Evolutionary conservation across 352 stramenopile genomes (phyloP).

Genomic region (Phytophthora pini): DNA sequence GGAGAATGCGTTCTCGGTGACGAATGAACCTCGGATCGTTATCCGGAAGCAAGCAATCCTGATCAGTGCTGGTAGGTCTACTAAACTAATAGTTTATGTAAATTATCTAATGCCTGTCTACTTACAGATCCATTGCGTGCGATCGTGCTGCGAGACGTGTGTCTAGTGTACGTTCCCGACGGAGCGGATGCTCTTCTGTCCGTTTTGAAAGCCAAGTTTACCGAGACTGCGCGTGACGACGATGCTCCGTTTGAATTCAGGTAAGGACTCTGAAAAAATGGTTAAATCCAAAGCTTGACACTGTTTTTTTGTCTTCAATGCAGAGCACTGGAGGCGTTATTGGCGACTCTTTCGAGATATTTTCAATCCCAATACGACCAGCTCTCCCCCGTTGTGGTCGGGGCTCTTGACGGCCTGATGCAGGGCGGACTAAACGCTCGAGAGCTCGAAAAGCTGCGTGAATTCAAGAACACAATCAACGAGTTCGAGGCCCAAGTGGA

Average conservation of each 20-base stretch:
- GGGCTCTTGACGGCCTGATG: constrained; percentile 56
- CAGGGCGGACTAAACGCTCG: constrained; percentile 48
- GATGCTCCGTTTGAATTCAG: constrained; percentile 61
- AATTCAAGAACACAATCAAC: constrained; percentile 81
- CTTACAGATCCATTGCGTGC: constrained; percentile 57
- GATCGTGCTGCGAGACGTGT: constrained; percentile 59
- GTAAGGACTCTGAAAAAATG: constrained; percentile 11
- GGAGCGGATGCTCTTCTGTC: constrained; percentile 46
- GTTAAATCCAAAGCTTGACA: neutral
- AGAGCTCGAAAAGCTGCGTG: constrained; percentile 66
- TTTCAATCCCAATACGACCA: constrained; percentile 60
- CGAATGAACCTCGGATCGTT: constrained; percentile 65
- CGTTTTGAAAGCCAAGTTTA: constrained; percentile 57
- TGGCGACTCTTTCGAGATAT: constrained; percentile 64
- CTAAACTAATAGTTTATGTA: neutral
- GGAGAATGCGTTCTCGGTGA: constrained; percentile 69
- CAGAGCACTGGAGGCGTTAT: constrained; percentile 57
- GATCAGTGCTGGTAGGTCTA: constrained; percentile 56
- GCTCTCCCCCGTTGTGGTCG: constrained; percentile 46
- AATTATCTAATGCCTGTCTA: neutral
- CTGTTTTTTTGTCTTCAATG: neutral
- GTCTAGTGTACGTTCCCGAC: constrained; percentile 57
- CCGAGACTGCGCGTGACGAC: constrained; percentile 48
- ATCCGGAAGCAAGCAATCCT: constrained; percentile 74
- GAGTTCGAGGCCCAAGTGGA: constrained; percentile 77